Evolutionary conservation across 2,329 filamentous ascomycete species (phyloP).

Genomic region (Fusarium verrucosum): DNA sequence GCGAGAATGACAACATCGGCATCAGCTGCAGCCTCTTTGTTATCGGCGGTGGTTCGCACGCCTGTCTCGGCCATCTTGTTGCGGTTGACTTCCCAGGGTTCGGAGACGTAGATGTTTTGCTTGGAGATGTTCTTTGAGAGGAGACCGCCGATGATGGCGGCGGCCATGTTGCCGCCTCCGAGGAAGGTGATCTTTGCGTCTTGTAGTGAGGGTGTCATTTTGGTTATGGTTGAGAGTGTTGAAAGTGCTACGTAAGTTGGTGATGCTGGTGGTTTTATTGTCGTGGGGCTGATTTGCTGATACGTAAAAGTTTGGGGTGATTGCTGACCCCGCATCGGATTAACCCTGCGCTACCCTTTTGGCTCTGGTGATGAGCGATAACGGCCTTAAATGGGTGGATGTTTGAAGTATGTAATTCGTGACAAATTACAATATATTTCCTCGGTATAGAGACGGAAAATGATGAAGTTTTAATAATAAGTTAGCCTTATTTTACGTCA

Average conservation of each 20-base stretch:
- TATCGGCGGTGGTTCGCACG: slow-evolving; percentile 58
- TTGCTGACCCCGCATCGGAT: slow-evolving; percentile 35
- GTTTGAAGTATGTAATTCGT: background rate
- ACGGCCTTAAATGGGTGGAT: background rate
- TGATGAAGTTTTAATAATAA: background rate
- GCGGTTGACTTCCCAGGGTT: slow-evolving; percentile 64
- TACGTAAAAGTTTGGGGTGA: slow-evolving; percentile 30
- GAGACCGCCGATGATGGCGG: slow-evolving; percentile 62
- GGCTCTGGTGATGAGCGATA: slow-evolving; percentile 19
- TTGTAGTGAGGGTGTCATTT: slow-evolving; percentile 45
- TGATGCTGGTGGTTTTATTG: background rate
- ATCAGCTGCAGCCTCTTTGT: slow-evolving; percentile 54
- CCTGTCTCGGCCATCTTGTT: slow-evolving; percentile 58
- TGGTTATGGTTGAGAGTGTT: background rate
- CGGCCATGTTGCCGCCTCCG: slow-evolving; percentile 63
- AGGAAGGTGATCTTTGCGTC: slow-evolving; percentile 51
- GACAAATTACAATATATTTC: background rate
- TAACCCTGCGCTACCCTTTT: slow-evolving; percentile 32
- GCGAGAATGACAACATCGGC: slow-evolving; percentile 60
- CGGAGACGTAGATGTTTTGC: slow-evolving; percentile 58
- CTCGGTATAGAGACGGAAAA: background rate
- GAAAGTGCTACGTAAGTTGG: background rate
- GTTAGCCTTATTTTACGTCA: no score
- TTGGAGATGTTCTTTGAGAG: slow-evolving; percentile 55
- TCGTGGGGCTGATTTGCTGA: slow-evolving; percentile 25